Evolutionary conservation across 768 basidiomycete genomes (phyloP), one percentile per base, ranked within the genome.

Genomic region (Tylopilus cervinicoccineus): DNA sequence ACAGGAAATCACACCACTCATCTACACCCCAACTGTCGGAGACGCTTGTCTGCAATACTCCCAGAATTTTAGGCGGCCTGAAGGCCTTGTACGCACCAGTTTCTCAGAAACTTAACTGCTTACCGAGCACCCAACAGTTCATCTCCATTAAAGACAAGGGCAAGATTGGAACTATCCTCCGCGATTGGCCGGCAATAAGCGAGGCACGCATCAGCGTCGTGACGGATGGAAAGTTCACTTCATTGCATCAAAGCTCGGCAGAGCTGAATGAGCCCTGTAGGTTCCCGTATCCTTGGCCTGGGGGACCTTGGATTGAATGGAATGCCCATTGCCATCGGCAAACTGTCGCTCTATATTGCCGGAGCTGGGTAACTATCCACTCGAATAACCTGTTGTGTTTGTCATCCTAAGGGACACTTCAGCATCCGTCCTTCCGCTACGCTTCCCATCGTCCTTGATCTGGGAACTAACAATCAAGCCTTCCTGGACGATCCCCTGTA

Each of bases 21-120:
- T 95, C 47, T 95, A 94, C 65, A 95, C 93, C 0, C 93, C 93
- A 0, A 91, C 88, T 13, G 91, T 95, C 24, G 93, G 93, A 22
- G 90, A 94, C 58, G 93, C 92, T 4, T 93, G 91, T 62, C 64
- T 89, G 55, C 84, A 89, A 59, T 93, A 80, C 70, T 87, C 84
- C 19, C 80, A 85, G 51, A 90, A 84, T 54, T 90, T 83, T 63
- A 74, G 86, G 54, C 75, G 78, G 33, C 81, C 87, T 0, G 87
- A 90, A 62, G 88, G 88, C 36, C 66, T 85, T 65, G 79, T 93
- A 55, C 44, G 74, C 40, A 39, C 11, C 68, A 4, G 19, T 24
- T 34, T 42, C 40, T 33, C 28, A 24, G 14, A 19, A 43, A 31
- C 24, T 12, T 10, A n/a, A 27, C 8, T 23, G 19, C 27, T 8